These are phyloP conservation scores for Capsicum pubescens DNA, from an alignment of 257 asterid species.

Conservation along the genomic window DNA sequence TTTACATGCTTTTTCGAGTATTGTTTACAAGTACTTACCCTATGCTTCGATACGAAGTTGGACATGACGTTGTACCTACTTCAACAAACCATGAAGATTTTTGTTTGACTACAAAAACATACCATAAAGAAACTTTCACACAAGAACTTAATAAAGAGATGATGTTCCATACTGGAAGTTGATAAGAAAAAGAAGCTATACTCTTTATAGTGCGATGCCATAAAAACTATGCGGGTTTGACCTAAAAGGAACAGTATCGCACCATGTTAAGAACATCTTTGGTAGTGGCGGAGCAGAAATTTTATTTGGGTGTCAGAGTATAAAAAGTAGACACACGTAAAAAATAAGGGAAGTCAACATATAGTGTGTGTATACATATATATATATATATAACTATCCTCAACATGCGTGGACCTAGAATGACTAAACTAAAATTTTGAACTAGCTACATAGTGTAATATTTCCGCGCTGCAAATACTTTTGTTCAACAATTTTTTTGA, in stretches of 20 bases:
- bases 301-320: no score
- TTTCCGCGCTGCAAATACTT: no score
- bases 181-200: neutral
- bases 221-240: neutral
- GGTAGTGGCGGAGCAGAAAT: no score
- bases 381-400: no score
- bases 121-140: neutral
- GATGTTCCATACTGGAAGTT: neutral
- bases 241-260: neutral
- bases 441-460: no score
- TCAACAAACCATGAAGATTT: neutral
- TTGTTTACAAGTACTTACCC: conserved; percentile 48
- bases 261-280: neutral
- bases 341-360: no score
- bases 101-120: neutral
- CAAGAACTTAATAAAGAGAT: no score
- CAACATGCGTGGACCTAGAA: no score
- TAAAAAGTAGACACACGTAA: no score
- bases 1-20: conserved; percentile 50
- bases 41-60: conserved; percentile 57
- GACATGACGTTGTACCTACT: conserved; percentile 51
- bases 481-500: no score
- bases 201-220: neutral
- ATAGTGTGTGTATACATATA: no score
- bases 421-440: no score